These are phyloP conservation scores for Bacidia rubella DNA, from an alignment of 495 filamentous ascomycete genomes.

Conservation along the genomic window DNA sequence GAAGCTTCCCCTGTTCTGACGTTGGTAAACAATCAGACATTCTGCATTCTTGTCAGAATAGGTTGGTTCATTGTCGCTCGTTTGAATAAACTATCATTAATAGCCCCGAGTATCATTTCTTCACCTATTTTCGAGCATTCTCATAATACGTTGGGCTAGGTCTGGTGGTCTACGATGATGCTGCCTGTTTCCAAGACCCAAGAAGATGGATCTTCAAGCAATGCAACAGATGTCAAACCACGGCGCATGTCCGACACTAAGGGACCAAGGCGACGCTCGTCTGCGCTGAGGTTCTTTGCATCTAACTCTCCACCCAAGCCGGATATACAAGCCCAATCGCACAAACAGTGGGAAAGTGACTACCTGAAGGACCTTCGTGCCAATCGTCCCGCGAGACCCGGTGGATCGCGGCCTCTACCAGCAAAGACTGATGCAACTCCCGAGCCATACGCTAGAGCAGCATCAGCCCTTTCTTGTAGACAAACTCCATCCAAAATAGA, in stretches of 20 bases:
- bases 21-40: no score
- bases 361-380: conserved; percentile 72
- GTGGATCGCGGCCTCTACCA: conserved; percentile 68
- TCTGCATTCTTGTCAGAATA: no score
- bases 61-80: no score
- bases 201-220: background rate
- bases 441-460: conserved; percentile 30
- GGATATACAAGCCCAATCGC: conserved; percentile 13
- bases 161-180: background rate
- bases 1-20: background rate
- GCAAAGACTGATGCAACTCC: conserved; percentile 23
- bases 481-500: conserved; percentile 4
- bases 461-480: conserved; percentile 30
- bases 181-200: background rate
- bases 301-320: conserved; percentile 19
- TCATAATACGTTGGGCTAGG: no score
- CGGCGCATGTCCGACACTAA: background rate
- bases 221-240: background rate
- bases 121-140: no score
- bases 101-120: no score
- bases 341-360: conserved; percentile 39
- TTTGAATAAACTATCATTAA: no score
- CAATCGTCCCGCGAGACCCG: conserved; percentile 62
- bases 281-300: conserved; percentile 19
- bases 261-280: conserved; percentile 12